Evolutionary conservation across 2,329 filamentous ascomycete genomes (phyloP), one percentile per base, ranked within the genome.

Genomic region (Plenodomus tracheiphilus): DNA sequence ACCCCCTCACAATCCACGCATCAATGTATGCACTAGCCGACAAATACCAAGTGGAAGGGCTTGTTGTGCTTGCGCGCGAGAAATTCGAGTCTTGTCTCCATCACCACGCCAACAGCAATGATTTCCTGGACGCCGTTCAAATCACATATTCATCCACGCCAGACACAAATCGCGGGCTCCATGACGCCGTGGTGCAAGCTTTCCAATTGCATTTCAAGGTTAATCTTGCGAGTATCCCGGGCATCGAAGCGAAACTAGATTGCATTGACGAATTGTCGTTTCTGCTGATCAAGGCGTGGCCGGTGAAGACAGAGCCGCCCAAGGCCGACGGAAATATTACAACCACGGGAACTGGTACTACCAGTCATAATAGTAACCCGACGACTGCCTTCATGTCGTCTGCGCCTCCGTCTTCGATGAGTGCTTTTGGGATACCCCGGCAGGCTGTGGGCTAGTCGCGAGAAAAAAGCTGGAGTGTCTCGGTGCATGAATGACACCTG

Each of bases 161-260:
- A 1, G 53, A 65, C 1, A 16, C 45, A 1, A 62, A 71, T 47
- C 66, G 59, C 17, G 66, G 61, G 2, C 53, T 71, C 48, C 54
- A 68, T 63, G 63, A 71, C 39, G 51, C 58, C 4, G 61, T 70
- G 6, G 45, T 75, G 4, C 16, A 43, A 1, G 47, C 49, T 2
- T 54, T 61, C 19, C 36, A 36, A n/a, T 13, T 18, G 7, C 64
- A 74, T 11, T 58, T 56, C 32, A 21, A 46, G 13, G 28, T 53
- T 16, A 35, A 56, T 15, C 22, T 61, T 10, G 32, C 21, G 2
- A 16, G 49, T 19, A 44, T 54, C 7, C 51, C 51, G 5, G 53
- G 49, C 0, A 19, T 46, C 4, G 58, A 58, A 21, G 43, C 30
- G 4, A 54, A 52, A 22, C 21, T 61, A 18, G 48, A 49, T 11